phyloP scores from a whole-genome alignment of 2,329 filamentous ascomycete genomes.

The Nannizziopsis barbatae region DNA sequence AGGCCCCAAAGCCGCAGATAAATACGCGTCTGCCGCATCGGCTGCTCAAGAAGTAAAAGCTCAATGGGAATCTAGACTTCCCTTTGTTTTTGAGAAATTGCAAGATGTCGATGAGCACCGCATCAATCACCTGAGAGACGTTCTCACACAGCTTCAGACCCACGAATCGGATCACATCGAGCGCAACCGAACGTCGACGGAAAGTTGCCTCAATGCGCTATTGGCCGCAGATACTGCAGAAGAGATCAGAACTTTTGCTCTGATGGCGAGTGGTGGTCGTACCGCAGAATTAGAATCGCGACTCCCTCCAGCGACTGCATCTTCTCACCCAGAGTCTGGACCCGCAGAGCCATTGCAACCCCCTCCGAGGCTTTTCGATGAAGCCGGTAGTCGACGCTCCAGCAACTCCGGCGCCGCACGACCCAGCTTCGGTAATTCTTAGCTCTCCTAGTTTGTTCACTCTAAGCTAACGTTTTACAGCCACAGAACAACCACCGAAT shows the following conservation, averaged over 20 bases:
- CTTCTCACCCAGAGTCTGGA: constrained; percentile 16
- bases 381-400: constrained; percentile 46
- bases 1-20: constrained; percentile 59
- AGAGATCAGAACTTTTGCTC: constrained; percentile 55
- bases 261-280: constrained; percentile 30
- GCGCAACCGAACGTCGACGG: constrained; percentile 59
- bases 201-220: constrained; percentile 67
- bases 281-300: constrained; percentile 22
- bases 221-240: constrained; percentile 76
- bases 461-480: constrained; percentile 18
- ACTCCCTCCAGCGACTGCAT: constrained; percentile 18
- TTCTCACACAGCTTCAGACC: constrained; percentile 84
- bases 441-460: background rate
- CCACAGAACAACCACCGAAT: constrained; percentile 22
- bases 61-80: constrained; percentile 89
- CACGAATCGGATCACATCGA: constrained; percentile 83
- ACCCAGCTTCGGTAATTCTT: constrained; percentile 23
- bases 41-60: constrained; percentile 66
- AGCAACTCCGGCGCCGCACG: constrained; percentile 34
- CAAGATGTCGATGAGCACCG: constrained; percentile 84
- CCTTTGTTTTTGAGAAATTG: constrained; percentile 85
- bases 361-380: constrained; percentile 38
- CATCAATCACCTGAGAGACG: constrained; percentile 78
- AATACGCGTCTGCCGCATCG: constrained; percentile 61
- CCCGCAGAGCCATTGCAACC: constrained; percentile 28